These are phyloP conservation scores for Candida albicans DNA, from an alignment of 1,139 yeast genomes.

Conservation along the genomic window DNA sequence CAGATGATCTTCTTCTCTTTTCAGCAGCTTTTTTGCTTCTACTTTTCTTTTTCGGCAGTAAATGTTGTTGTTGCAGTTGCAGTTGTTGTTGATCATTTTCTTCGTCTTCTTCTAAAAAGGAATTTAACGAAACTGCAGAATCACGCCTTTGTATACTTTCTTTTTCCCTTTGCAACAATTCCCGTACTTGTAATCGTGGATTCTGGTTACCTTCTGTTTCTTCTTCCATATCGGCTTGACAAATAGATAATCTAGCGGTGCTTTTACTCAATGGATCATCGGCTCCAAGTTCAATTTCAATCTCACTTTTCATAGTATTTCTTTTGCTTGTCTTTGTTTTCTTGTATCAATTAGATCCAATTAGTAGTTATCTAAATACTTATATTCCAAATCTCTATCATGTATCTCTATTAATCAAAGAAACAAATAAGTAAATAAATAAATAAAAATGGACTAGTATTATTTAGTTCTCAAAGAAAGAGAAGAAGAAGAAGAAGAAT, in stretches of 20 bases:
- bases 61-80: slow-evolving; percentile 1
- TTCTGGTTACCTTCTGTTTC: slow-evolving; percentile 11
- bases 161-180: slow-evolving; percentile 12
- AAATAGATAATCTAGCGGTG: slow-evolving; percentile 31
- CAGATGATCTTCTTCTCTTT: slow-evolving; percentile 48
- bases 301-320: slow-evolving; percentile 3
- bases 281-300: slow-evolving; percentile 5
- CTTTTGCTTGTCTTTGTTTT: no score
- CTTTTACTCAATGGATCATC: slow-evolving; percentile 23
- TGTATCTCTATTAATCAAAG: no score
- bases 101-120: slow-evolving; percentile 19
- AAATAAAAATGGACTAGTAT: no score
- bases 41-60: not conserved
- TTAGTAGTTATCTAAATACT: no score
- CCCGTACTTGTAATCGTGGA: slow-evolving; percentile 21
- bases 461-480: no score
- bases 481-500: no score
- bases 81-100: slow-evolving; percentile 5
- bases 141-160: slow-evolving; percentile 17
- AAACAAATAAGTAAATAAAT: no score
- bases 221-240: slow-evolving; percentile 21
- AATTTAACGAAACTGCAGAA: slow-evolving; percentile 28
- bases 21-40: slow-evolving; percentile 15
- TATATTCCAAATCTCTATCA: no score
- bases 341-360: no score